Evolutionary conservation across 345 rosid genomes (phyloP).

Genomic region (Linum tenue): DNA sequence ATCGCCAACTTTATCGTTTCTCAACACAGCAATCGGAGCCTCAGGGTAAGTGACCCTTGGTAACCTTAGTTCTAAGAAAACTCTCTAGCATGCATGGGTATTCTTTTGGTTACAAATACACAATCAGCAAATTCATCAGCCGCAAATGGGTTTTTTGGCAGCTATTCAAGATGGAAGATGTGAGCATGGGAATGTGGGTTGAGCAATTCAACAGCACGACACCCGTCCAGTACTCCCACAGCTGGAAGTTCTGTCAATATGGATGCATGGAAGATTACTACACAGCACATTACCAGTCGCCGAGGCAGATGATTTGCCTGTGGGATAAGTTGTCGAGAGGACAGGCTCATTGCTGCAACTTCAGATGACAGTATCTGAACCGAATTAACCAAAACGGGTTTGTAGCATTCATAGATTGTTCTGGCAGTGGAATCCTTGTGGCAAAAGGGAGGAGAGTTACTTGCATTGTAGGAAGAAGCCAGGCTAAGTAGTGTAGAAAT

Average conservation of each 20-base stretch:
- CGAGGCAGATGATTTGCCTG: constrained; percentile 81
- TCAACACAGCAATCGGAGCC: constrained; percentile 50
- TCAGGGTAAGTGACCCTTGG: constrained; percentile 45
- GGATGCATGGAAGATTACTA: constrained; percentile 82
- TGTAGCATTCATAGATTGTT: not conserved
- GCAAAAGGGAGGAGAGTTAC: no score
- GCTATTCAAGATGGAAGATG: constrained; percentile 99
- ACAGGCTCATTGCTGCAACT: constrained; percentile 70
- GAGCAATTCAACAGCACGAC: constrained; percentile 58
- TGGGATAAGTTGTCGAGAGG: constrained; percentile 88
- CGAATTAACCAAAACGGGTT: not conserved
- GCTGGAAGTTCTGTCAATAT: constrained; percentile 89
- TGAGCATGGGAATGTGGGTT: constrained; percentile 99
- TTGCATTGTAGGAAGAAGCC: no score
- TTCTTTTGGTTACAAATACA: not conserved
- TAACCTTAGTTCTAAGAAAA: not conserved
- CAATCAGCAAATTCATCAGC: not conserved
- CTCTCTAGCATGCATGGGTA: not conserved
- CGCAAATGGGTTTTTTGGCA: constrained; percentile 18
- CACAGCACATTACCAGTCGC: constrained; percentile 95
- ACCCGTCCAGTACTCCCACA: constrained; percentile 79
- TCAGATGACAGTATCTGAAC: constrained; percentile 39
- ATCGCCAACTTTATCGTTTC: constrained; percentile 53
- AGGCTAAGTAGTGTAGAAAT: no score
- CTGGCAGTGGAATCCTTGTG: no score